Conservation (phyloP, 169 alveolate genomes). For the Theileria sp. region DNA sequence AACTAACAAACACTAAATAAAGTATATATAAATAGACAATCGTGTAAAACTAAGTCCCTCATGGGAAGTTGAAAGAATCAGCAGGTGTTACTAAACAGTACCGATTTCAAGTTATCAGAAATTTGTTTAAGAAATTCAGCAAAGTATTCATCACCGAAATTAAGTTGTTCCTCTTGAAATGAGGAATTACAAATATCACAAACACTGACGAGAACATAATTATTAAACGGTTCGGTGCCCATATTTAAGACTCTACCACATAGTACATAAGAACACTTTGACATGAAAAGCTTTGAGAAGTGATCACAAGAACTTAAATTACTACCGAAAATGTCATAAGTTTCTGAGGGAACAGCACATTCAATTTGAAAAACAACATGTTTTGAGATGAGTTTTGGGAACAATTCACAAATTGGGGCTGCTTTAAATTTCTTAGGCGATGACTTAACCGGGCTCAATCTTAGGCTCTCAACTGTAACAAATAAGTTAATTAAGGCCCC, state of each 20-base stretch:
- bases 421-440: slow-evolving; percentile 2
- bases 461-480: slow-evolving; percentile 5
- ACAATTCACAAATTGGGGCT: slow-evolving; percentile 20
- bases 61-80: background rate
- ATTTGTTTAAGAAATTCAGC: slow-evolving; percentile 30
- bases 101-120: slow-evolving; percentile 43
- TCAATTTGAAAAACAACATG: slow-evolving; percentile 60
- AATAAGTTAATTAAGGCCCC: slow-evolving; percentile 34
- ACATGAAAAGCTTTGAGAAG: slow-evolving; percentile 12
- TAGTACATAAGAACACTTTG: slow-evolving; percentile 17
- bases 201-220: slow-evolving; percentile 11
- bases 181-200: slow-evolving; percentile 55
- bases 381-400: slow-evolving; percentile 40
- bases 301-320: slow-evolving; percentile 43
- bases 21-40: too few relatives aligned
- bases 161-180: slow-evolving; percentile 40
- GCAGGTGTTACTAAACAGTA: background rate
- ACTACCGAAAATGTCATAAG: slow-evolving; percentile 45
- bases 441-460: background rate
- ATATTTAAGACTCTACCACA: slow-evolving; percentile 44
- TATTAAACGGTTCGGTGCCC: background rate
- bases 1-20: too few relatives aligned
- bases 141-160: slow-evolving; percentile 57
- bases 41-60: too few relatives aligned
- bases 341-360: slow-evolving; percentile 21